Evolutionary conservation across 2,329 filamentous ascomycete species (phyloP).

Genomic region (Aspergillus fructus): DNA sequence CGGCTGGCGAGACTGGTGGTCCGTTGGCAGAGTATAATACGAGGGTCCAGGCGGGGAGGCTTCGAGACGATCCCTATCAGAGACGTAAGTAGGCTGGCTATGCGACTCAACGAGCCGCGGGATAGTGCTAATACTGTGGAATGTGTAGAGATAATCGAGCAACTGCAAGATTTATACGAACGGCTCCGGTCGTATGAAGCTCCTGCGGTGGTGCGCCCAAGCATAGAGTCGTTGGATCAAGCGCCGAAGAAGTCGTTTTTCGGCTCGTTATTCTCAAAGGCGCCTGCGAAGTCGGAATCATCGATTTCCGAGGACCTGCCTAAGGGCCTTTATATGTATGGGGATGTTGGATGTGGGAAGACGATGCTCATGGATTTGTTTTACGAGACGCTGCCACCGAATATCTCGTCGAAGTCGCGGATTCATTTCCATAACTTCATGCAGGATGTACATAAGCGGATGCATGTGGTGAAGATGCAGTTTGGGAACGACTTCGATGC

Average conservation of each 20-base stretch:
- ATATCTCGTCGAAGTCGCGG: conserved; percentile 78
- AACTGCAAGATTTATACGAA: conserved; percentile 83
- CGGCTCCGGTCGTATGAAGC: conserved; percentile 73
- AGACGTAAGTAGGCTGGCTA: conserved; percentile 57
- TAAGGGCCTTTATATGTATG: conserved; percentile 89
- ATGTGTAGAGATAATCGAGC: conserved; percentile 74
- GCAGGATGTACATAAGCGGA: conserved; percentile 90
- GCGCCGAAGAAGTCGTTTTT: conserved; percentile 55
- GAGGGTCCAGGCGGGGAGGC: conserved; percentile 68
- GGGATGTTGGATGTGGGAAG: conserved; percentile 95
- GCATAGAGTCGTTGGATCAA: conserved; percentile 65
- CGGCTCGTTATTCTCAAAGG: conserved; percentile 44
- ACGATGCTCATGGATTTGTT: conserved; percentile 99
- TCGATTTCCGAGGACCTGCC: conserved; percentile 72
- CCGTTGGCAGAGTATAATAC: conserved; percentile 87
- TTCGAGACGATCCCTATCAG: conserved; percentile 89
- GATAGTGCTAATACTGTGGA: neutral
- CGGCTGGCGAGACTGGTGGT: conserved; percentile 46
- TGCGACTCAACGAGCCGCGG: neutral
- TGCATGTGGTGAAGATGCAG: conserved; percentile 86
- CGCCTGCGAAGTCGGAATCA: conserved; percentile 29
- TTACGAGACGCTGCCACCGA: conserved; percentile 82
- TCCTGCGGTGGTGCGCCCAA: conserved; percentile 73
- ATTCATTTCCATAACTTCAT: conserved; percentile 99
- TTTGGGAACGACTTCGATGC: conserved; percentile 88